A percentile compares a stretch with the other conserved stretches of the same genome.
Evolutionary conservation across 1,139 yeast genomes (phyloP).

Genomic region (Debaryomyces robertsiae): DNA sequence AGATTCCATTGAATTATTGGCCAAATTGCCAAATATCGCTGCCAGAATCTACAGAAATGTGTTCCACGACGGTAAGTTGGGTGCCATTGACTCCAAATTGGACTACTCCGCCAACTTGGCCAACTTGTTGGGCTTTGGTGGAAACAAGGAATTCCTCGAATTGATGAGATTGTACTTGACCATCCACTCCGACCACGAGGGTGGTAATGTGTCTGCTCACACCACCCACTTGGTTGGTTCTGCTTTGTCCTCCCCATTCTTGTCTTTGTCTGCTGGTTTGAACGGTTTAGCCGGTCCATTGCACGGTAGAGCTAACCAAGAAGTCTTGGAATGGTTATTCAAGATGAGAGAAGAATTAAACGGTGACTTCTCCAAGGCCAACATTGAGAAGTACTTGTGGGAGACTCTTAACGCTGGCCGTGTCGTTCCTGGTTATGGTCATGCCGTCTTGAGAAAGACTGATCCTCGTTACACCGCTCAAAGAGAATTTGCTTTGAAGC

Average conservation of each 20-base stretch:
- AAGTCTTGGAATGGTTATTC: slow-evolving; percentile 91
- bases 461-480: slow-evolving; percentile 98
- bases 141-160: slow-evolving; percentile 79
- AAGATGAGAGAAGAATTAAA: slow-evolving; percentile 76
- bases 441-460: slow-evolving; percentile 93
- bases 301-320: slow-evolving; percentile 98
- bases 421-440: slow-evolving; percentile 98
- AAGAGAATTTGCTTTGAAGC: slow-evolving; percentile 94
- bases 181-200: slow-evolving; percentile 96
- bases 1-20: slow-evolving; percentile 85
- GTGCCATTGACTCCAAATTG: slow-evolving; percentile 67
- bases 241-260: slow-evolving; percentile 90
- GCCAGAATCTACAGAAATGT: slow-evolving; percentile 93
- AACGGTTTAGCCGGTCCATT: slow-evolving; percentile 98
- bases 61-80: slow-evolving; percentile 83
- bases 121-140: slow-evolving; percentile 77
- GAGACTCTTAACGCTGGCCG: slow-evolving; percentile 87
- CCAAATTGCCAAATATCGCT: slow-evolving; percentile 89
- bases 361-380: slow-evolving; percentile 70
- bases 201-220: slow-evolving; percentile 98
- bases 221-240: slow-evolving; percentile 97
- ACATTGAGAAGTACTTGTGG: slow-evolving; percentile 89
- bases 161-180: slow-evolving; percentile 91
- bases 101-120: slow-evolving; percentile 96
- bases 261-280: slow-evolving; percentile 91